These are phyloP conservation scores for Penicillium daleae DNA, from an alignment of 495 filamentous ascomycete genomes.

Conservation along the genomic window DNA sequence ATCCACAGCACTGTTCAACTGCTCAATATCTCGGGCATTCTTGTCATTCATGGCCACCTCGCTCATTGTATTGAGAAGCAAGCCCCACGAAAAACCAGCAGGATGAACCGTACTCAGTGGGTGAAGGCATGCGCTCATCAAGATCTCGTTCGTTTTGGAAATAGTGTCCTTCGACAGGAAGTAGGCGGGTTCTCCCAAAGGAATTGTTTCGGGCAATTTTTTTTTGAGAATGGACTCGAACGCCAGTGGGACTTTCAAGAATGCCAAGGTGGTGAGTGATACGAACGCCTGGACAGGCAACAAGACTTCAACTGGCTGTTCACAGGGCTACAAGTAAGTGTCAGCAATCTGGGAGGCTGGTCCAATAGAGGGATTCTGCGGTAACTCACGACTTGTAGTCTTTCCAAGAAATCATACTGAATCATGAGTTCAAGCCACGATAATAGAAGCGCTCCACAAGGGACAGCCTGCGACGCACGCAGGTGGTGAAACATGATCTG, in stretches of 20 bases:
- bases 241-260: slow-evolving; percentile 66
- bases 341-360: slow-evolving; percentile 28
- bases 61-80: slow-evolving; percentile 71
- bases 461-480: slow-evolving; percentile 56
- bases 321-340: slow-evolving; percentile 41
- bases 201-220: slow-evolving; percentile 13
- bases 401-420: slow-evolving; percentile 65
- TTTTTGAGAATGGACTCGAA: slow-evolving; percentile 38
- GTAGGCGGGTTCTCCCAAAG: slow-evolving; percentile 55
- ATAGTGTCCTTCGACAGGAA: slow-evolving; percentile 65
- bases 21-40: slow-evolving; percentile 62
- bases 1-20: slow-evolving; percentile 64
- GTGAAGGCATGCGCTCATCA: slow-evolving; percentile 55
- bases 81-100: slow-evolving; percentile 74
- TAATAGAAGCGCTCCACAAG: slow-evolving; percentile 61
- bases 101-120: slow-evolving; percentile 61
- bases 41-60: slow-evolving; percentile 59
- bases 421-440: slow-evolving; percentile 76
- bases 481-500: slow-evolving; percentile 73
- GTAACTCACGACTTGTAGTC: slow-evolving; percentile 57
- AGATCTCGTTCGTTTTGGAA: slow-evolving; percentile 63
- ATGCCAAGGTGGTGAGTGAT: slow-evolving; percentile 71
- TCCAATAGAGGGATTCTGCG: neutral
- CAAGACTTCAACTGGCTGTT: slow-evolving; percentile 54
- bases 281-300: slow-evolving; percentile 67